Evolutionary conservation across 495 filamentous ascomycete genomes (phyloP), one percentile per base, ranked within the genome.

Genomic region (Lasiosphaeris hirsuta): DNA sequence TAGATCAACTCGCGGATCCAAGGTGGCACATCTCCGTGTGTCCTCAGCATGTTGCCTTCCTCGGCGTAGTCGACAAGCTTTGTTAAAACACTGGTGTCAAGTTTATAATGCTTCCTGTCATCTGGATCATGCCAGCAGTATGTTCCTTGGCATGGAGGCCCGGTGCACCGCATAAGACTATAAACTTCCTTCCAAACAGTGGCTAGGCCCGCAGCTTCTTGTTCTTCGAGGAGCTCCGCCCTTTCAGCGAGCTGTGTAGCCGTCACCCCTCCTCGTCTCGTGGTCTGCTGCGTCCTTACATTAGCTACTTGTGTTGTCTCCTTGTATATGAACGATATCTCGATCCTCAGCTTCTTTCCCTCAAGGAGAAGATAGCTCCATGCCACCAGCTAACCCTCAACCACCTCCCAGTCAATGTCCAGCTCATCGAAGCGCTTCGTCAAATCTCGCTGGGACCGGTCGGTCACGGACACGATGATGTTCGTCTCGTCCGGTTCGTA

Each of bases 41-140:
- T 61, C 47, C 66, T 48, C 3, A 69, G 41, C 14, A 47, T 48
- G 23, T 63, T 56, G 51, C 59, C 63, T 43, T 65, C 55, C 30
- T 69, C 54, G 1, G 62, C 64, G 34, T 58, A 66, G n/a, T 61
- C 41, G 34, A 72, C 54, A 9, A 73, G 56, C 8, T 53, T 57
- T 34, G n/a, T 68, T 13, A 71, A 53, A 6, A 51, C 61, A n/a
- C 51, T 71, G 15, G 62, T n/a, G n/a, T 69, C 50, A 7, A 75
- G 55, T 56, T 41, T 64, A 53, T 71, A 71, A 55, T 69, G 67
- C 49, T 69, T 71, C 52, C n/a, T n/a, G n/a, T n/a, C 62, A 11
- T 56, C 38, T 15, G 62, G 64, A 50, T 73, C 69, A n/a, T n/a
- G n/a, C 61, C 65, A 72, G 51, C 62, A 74, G 50, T 72, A 61